Base-by-base conservation (phyloP, 345 rosid genomes). In the Noccaea bulbosa region DNA sequence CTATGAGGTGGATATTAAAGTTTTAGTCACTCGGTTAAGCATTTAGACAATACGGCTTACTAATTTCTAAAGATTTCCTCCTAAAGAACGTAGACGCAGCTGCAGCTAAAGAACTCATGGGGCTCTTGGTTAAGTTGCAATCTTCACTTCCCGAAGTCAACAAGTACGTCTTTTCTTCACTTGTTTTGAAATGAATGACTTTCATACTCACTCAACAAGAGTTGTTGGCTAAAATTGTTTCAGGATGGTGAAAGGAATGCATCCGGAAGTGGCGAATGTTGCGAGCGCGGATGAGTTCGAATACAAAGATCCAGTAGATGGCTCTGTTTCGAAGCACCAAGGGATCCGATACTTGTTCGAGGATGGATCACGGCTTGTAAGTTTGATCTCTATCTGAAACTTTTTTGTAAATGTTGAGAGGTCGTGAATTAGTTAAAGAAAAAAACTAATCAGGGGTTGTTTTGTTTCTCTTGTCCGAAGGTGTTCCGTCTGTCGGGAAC, bases 261-360 rank as follows among this genome's bases (percentile, higher is more conserved):
- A 71, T 10, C 63, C 88, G 2, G 87, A 86, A 65, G 97, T 88
- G 57, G 79, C 96, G 5, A 84, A 81, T 43, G 92, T 91, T 72
- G 83, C 74, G 43, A 48, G 77, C 67, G 97, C 84, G 50, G 97
- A 91, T 79, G 98, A 88, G 70, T 94, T 91, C 61, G 98, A 94
- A 73, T 94, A 89, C 84, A 87, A 88, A 72, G 99, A 94, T 79
- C 95, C 96, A 38, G 96, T 91, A 39, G 99, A 94, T 81, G 96
- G 91, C 64, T 94, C 99, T 15, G 65, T 94, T 73, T 91, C 99
- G 34, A 84, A 84, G 81, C 95, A 88, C 80, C 98, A 91, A 82
- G 96, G 99, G 7, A 81, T 91, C 52, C 90, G 97, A 34, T 94
- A 86, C 77, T 66, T 94, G 69, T 94, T 94, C 15, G 93, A 84